Evolutionary conservation across 2,329 filamentous ascomycete genomes (phyloP), one percentile per base, ranked within the genome.

Genomic region (Xylaria digitata): DNA sequence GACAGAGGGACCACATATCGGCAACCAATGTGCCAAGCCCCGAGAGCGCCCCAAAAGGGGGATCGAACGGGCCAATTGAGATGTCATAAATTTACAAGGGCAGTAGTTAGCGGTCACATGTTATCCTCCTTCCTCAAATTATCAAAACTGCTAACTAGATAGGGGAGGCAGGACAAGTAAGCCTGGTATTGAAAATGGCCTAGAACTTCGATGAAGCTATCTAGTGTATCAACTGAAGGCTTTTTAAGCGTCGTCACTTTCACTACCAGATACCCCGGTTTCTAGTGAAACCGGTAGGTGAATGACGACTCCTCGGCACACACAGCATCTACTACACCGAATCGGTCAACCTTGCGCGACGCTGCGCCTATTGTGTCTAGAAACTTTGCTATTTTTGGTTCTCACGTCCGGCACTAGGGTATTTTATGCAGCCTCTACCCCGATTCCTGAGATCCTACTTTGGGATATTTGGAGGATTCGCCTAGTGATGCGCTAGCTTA

Each of bases 111-210:
- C 48, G 58, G 62, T 62, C 62, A 66, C 55, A 53, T 59, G 66
- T 40, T 49, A 62, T 59, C 62, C 66, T 68, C 66, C 66, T 65
- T 68, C 66, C 66, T 55, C 49, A 68, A 61, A 68, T 40, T 52
- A 59, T 21, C 32, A 34, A 13, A 4, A 32, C 40, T 62, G 40
- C 66, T 68, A 68, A 68, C 66, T 56, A n/a, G 7, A 68, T 50
- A 40, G 42, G 58, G 66, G 62, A 65, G 62, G 58, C 62, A 58
- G 53, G 15, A 26, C 11, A 13, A 56, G 30, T 8, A 43, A 40
- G 32, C 23, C 43, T 30, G 21, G 42, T 37, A 11, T 34, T 17
- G 48, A 13, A 43, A 21, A 45, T 50, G 53, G 30, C 21, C 30
- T 30, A 42, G 3, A 42, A 58, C 15, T 37, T n/a, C 7, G 21